Evolutionary conservation across 768 basidiomycete genomes (phyloP), one percentile per base, ranked within the genome.

Genomic region (Cubamyces sp.): DNA sequence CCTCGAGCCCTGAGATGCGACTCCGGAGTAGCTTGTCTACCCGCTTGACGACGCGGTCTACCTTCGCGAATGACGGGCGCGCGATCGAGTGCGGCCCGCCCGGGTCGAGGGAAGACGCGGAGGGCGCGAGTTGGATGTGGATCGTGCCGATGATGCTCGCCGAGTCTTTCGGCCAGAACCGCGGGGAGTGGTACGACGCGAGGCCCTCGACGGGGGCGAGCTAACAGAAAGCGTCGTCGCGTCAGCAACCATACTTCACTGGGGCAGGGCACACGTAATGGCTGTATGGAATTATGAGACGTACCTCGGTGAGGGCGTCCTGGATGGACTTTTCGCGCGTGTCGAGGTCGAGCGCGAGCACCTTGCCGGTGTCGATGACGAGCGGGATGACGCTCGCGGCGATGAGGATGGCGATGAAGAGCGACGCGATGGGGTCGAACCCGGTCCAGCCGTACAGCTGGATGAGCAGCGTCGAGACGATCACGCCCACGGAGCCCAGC

Each of bases 391-490:
- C 97, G 71, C 94, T 96, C 5, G 93, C 96, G 21, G 94, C 93
- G 68, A 99, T 99, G 66, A 99, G 78, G 9, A 92, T 76, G 5
- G 97, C 97, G 66, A 99, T 99, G 75, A 99, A 96, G 28, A 99
- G 78, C 9, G 94, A 96, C 0, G 97, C 97, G 62, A 99, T 94
- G 0, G 97, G 97, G 75, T 99, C 97, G 73, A 98, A 99, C 19
- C 95, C 95, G 14, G 96, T 98, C 95, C 96, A 98, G 23, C 97
- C 96, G 68, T 97, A 98, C 64, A 87, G 88, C 72, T 96, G 89
- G 64, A 99, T 98, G 57, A 98, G 83, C 18, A 98, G 78, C 2
- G 97, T 99, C 25, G 97, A 98, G 54, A 98, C 84, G 71, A 99
- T 99, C 18, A 99, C 97, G 18, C 97, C 97, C 21, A 98, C 95